Conservation (phyloP, 225 moss, liverwort and hornwort genomes). For the Bryum argenteum region DNA sequence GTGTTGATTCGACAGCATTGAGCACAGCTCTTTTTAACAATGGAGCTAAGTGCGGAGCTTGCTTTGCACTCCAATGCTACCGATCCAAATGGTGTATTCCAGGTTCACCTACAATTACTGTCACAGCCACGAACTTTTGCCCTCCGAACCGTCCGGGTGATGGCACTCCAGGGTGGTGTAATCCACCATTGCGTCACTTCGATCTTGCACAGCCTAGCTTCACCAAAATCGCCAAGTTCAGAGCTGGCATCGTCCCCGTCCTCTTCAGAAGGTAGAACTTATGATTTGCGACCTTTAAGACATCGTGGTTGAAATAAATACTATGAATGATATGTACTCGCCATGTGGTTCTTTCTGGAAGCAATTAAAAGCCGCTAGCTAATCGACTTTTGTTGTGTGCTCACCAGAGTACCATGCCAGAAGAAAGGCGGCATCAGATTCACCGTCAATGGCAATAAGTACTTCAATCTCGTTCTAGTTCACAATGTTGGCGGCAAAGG, state of each 20-base stretch:
- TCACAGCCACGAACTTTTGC: slow-evolving; percentile 89
- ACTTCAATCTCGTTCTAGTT: slow-evolving; percentile 79
- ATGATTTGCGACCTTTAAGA: background rate
- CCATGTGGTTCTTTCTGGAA: background rate
- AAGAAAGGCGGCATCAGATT: slow-evolving; percentile 73
- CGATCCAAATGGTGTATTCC: slow-evolving; percentile 66
- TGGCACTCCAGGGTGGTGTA: slow-evolving; percentile 79
- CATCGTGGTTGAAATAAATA: background rate
- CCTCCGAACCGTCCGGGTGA: slow-evolving; percentile 79
- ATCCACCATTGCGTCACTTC: slow-evolving; percentile 77
- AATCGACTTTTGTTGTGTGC: slow-evolving; percentile 22
- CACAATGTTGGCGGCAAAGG: slow-evolving; percentile 86
- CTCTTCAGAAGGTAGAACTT: slow-evolving; percentile 72
- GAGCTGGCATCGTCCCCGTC: slow-evolving; percentile 76
- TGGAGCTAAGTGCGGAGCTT: slow-evolving; percentile 78
- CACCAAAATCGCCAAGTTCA: slow-evolving; percentile 61
- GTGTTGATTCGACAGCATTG: slow-evolving; percentile 56
- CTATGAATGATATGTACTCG: background rate
- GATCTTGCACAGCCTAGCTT: slow-evolving; percentile 82
- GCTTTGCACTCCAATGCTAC: slow-evolving; percentile 74
- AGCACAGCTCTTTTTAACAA: slow-evolving; percentile 62
- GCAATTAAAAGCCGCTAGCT: slow-evolving; percentile 26
- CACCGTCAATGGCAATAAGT: slow-evolving; percentile 80
- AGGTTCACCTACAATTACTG: slow-evolving; percentile 54
- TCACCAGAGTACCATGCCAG: slow-evolving; percentile 70